Evolutionary conservation across 2,329 filamentous ascomycete species (phyloP), one percentile per base, ranked within the genome.

Genomic region (Beauveria caledonica): DNA sequence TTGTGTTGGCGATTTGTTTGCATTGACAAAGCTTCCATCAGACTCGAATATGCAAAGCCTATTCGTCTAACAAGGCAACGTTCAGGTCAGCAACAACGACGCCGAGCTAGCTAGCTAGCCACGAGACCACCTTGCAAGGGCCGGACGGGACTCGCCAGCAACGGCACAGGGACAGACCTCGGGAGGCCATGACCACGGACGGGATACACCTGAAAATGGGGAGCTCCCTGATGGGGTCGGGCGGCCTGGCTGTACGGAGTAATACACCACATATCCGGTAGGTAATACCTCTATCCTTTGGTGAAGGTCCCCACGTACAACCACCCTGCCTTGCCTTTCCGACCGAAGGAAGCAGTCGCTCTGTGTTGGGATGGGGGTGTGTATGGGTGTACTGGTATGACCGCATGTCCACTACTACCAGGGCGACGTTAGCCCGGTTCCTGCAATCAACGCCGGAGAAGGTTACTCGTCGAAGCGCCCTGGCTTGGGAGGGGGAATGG

Each of bases 191-290:
- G 50, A 21, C 33, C 40, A 46, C 49, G 55, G 19, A 46, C 45
- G 46, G 48, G 53, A 52, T 57, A 57, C 60, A 61, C 60, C 53
- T 61, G 60, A 57, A 52, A 53, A 61, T 49, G 60, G 53, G 46
- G 39, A 52, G 52, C 52, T 46, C 60, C 60, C 11, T 23, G 46
- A 59, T 45, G 56, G 56, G 40, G 56, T 49, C 39, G 50, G 52
- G 59, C 44, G 59, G 59, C 52, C 59, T 61, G 46, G 51, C 51
- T 55, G 51, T 53, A 42, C 46, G 10, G 33, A 50, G 27, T 50
- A 7, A 55, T 55, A 55, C 51, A 45, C 59, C 52, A 60, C 56
- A 52, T 13, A 36, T 36, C 33, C 11, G 33, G 33, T 45, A 60
- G n/a, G 51, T 45, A 60, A 56, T 46, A 44, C 52, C 58, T 40